Conservation (phyloP, 371 early-diverging fungal species). For the Basidiobolus meristosporus region DNA sequence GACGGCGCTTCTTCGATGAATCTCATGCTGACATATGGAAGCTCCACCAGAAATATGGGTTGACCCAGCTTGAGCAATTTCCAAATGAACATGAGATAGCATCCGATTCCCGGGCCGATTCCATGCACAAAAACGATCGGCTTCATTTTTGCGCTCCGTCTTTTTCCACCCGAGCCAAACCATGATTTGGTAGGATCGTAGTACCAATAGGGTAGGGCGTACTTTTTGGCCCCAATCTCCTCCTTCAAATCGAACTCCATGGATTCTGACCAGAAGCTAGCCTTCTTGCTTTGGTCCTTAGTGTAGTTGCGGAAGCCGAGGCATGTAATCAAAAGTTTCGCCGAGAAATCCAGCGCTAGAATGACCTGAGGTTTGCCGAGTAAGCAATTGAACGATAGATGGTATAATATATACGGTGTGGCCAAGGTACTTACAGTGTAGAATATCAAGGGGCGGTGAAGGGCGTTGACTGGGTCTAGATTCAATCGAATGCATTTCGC, state of each 20-base stretch:
- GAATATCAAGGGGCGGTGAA: conserved; percentile 37
- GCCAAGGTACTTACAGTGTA: conserved; percentile 15
- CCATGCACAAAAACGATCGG: conserved; percentile 55
- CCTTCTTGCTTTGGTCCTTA: not conserved
- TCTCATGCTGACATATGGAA: conserved; percentile 47
- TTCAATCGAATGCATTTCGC: conserved; percentile 28
- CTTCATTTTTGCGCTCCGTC: conserved; percentile 18
- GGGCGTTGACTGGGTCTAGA: conserved; percentile 41
- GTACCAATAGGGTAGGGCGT: conserved; percentile 4
- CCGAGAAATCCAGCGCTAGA: conserved; percentile 3
- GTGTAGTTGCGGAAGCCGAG: not conserved
- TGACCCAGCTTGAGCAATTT: conserved; percentile 17
- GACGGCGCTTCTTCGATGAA: conserved; percentile 34
- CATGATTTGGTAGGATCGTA: conserved; percentile 27
- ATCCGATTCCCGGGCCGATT: conserved; percentile 40
- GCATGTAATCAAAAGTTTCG: conserved; percentile 2
- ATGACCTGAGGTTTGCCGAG: not conserved
- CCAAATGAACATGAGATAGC: conserved; percentile 26
- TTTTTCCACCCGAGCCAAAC: conserved; percentile 9
- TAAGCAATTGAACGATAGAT: not conserved
- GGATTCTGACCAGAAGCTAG: conserved; percentile 2
- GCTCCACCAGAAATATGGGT: conserved; percentile 41
- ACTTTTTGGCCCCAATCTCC: not conserved
- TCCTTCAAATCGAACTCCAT: conserved; percentile 3
- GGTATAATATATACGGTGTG: not conserved